Evolutionary conservation across 495 filamentous ascomycete species (phyloP), one percentile per base, ranked within the genome.

Genomic region (Copromyces sp.): DNA sequence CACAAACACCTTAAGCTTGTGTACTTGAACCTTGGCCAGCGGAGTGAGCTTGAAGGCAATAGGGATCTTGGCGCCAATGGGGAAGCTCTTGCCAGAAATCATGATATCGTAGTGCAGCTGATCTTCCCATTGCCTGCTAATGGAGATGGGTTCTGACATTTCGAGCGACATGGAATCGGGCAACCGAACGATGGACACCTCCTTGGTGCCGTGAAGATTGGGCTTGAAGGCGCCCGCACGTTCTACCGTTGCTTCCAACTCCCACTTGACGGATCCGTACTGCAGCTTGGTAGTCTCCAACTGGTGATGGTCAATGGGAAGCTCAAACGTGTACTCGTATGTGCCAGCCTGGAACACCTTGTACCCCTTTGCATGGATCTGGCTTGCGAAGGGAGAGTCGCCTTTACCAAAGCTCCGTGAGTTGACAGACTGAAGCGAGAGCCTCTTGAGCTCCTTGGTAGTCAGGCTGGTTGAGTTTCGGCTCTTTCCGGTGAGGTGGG

Each of bases 91-190:
- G 69, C 96, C 95, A 4, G 95, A 98, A 73, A 99, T 97, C 76
- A 98, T 93, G 73, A 99, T 99, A 76, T 99, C 95, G 81, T 99
- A 99, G 77, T 98, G 94, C 40, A 99, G 87, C 77, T 99, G 95
- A 77, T 99, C 96, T 77, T 99, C 95, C 95, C 95, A 99, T 71
- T 94, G 94, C 35, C 95, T 86, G 70, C 93, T 97, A 77, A 99
- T 98, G 29, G 95, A 95, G 80, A 99, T 99, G 16, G 95, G 95
- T 78, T 99, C 95, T 37, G 94, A 89, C 81, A 94, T 92, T 78
- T 99, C 96, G 69, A 98, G 83, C 5, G 95, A 98, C 68, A 94
- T 88, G 83, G 98, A 94, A 20, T 95, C 90, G 0, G 95, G 95
- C 2, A 95, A 90, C 17, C 95, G 90, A 38, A 99, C 92, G 61